Conservation (phyloP, 768 basidiomycete genomes). For the Gautieria morchelliformis region DNA sequence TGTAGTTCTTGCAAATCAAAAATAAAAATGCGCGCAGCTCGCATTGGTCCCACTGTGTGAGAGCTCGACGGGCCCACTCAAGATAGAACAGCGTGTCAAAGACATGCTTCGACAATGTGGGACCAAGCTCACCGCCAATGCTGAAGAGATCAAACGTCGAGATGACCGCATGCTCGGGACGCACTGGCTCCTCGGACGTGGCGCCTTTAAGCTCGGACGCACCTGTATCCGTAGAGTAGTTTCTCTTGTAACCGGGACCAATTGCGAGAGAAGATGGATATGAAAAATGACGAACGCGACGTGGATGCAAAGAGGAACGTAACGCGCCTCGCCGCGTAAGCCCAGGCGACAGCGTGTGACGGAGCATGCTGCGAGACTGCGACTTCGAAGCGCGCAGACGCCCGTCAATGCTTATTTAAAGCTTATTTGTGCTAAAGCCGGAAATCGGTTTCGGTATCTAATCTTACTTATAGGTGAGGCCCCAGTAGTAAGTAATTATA, state of each 20-base stretch:
- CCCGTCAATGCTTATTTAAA: no score
- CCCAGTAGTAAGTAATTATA: no score
- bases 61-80: constrained; percentile 50
- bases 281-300: neutral
- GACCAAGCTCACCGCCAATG: constrained; percentile 60
- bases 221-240: neutral
- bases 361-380: no score
- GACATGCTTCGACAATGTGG: neutral
- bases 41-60: constrained; percentile 79
- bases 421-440: no score
- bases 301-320: neutral
- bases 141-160: constrained; percentile 90
- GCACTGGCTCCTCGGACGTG: constrained; percentile 13
- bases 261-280: neutral
- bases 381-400: no score
- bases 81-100: neutral
- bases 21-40: constrained; percentile 84
- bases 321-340: neutral
- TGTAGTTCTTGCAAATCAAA: constrained; percentile 58
- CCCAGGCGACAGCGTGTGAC: no score
- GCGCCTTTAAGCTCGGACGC: neutral
- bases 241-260: neutral
- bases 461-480: no score
- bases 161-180: constrained; percentile 80
- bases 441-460: no score